These are phyloP conservation scores for Paralagenidium karlingii DNA, from an alignment of 352 stramenopile species.

Conservation along the genomic window DNA sequence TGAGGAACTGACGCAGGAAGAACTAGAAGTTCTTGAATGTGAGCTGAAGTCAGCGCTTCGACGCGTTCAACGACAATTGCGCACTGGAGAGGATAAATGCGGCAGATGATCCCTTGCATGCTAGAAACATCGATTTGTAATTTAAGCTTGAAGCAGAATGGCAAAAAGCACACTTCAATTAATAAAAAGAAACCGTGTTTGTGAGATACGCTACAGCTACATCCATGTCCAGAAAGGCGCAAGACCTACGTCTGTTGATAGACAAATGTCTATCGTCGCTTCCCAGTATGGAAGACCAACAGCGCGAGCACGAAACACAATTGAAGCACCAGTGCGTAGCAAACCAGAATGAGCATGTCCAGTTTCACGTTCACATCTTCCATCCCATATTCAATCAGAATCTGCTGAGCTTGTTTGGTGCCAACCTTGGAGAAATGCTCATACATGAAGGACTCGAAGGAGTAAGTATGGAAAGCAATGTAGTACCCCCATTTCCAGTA, in stretches of 20 bases:
- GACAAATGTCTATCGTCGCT: too few relatives aligned
- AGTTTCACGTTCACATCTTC: conserved; percentile 25
- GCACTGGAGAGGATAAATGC: too few relatives aligned
- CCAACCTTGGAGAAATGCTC: conserved; percentile 40
- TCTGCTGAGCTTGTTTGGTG: conserved; percentile 5
- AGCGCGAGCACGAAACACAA: conserved; percentile 27
- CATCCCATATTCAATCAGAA: conserved; percentile 42
- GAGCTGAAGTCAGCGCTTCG: conserved; percentile 43
- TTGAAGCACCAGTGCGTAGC: conserved; percentile 34
- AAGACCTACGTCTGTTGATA: too few relatives aligned
- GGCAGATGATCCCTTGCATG: too few relatives aligned
- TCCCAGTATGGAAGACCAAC: too few relatives aligned
- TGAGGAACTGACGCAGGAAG: conserved; percentile 22
- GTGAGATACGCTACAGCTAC: too few relatives aligned
- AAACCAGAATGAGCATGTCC: conserved; percentile 44
- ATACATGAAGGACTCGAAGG: conserved; percentile 79
- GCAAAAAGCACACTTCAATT: too few relatives aligned
- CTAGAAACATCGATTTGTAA: too few relatives aligned
- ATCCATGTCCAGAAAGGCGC: too few relatives aligned
- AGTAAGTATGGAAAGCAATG: conserved; percentile 80
- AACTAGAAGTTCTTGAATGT: conserved; percentile 37
- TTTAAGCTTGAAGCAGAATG: too few relatives aligned
- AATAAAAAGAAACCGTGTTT: too few relatives aligned
- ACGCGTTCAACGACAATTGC: too few relatives aligned
- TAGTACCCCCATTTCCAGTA: conserved; percentile 83